Evolutionary conservation across 1,284 basidiomycete genomes (phyloP), one percentile per base, ranked within the genome.

Genomic region (Sparassis latifolia): DNA sequence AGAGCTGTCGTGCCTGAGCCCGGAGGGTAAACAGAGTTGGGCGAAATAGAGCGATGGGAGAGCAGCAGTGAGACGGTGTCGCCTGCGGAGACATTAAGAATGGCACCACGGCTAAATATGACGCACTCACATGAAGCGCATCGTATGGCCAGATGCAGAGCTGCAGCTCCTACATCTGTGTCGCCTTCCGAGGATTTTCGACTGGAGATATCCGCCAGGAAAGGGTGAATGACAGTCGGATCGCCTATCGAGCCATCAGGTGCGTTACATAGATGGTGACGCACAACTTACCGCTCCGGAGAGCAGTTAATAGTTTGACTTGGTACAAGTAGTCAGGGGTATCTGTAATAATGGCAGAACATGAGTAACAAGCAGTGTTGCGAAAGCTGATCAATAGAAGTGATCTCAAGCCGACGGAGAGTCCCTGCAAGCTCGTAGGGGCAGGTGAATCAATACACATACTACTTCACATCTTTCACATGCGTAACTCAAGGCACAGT

Each of bases 101-200:
- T n/a, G 32, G 2, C 33, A 46, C 40, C 33, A 48, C 9, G 30
- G 37, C 4, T 45, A 47, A 45, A 33, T 27, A 50, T 38, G 33
- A 47, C 30, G 46, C 7, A 76, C 86, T 57, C 60, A 92, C 90
- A 77, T 29, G 84, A 82, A 50, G 85, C 90, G 61, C 93, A 93
- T 47, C 89, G 79, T 10, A 96, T 85, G 3, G 92, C 92, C 37
- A 96, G 80, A 63, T 93, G 91, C 5, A 96, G 73, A 0, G 92
- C 82, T 4, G 86, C 82, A 29, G 89, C 85, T 5, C 81, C 85
- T 2, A 80, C 75, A 60, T 89, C 81, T 0, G 80, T 63, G 32
- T 64, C 62, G 12, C 71, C 69, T 10, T 74, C 75, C 0, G 64
- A 52, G n/a, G 76, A 78, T 31, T 66, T 75, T 27, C 78, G 72